Conservation (phyloP, 352 stramenopile genomes). For the Pythium rishiriense region DNA sequence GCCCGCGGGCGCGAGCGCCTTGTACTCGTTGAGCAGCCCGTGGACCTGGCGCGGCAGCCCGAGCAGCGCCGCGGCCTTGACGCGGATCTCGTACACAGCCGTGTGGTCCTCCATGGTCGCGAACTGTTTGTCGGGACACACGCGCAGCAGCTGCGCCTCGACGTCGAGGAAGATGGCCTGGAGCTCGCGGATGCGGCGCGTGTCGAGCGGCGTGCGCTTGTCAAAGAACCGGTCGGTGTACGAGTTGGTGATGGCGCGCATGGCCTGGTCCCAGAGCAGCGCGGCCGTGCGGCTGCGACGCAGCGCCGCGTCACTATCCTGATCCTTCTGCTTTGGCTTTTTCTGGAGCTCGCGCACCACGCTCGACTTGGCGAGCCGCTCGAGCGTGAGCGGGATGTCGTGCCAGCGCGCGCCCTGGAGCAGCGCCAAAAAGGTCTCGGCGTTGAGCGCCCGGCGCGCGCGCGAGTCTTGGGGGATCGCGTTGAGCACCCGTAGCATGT, state of each 20-base stretch:
- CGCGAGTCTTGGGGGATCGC: slow-evolving; percentile 43
- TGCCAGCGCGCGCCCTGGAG: slow-evolving; percentile 64
- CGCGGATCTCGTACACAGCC: slow-evolving; percentile 55
- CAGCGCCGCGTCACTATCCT: slow-evolving; percentile 6
- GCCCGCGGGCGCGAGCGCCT: slow-evolving; percentile 26
- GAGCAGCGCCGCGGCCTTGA: slow-evolving; percentile 58
- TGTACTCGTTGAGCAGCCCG: slow-evolving; percentile 64
- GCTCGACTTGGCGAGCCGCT: slow-evolving; percentile 53
- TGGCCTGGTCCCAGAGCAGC: slow-evolving; percentile 55
- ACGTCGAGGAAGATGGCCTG: slow-evolving; percentile 57
- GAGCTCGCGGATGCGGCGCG: slow-evolving; percentile 45
- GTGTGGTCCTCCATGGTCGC: slow-evolving; percentile 44
- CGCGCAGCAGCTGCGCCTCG: slow-evolving; percentile 54
- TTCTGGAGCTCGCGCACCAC: slow-evolving; percentile 35
- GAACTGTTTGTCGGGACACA: slow-evolving; percentile 48
- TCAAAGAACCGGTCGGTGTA: slow-evolving; percentile 60
- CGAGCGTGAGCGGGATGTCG: slow-evolving; percentile 64
- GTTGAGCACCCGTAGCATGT: slow-evolving; percentile 56
- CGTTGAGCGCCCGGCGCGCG: slow-evolving; percentile 50
- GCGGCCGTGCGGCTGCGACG: slow-evolving; percentile 41
- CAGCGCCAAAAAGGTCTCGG: slow-evolving; percentile 62
- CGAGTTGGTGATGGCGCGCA: slow-evolving; percentile 65
- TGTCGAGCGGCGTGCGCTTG: slow-evolving; percentile 38
- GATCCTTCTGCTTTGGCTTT: not conserved
- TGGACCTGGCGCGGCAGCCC: slow-evolving; percentile 48